Evolutionary conservation across 352 stramenopile genomes (phyloP), one percentile per base, ranked within the genome.

Genomic region (Phytophthora brassicae): DNA sequence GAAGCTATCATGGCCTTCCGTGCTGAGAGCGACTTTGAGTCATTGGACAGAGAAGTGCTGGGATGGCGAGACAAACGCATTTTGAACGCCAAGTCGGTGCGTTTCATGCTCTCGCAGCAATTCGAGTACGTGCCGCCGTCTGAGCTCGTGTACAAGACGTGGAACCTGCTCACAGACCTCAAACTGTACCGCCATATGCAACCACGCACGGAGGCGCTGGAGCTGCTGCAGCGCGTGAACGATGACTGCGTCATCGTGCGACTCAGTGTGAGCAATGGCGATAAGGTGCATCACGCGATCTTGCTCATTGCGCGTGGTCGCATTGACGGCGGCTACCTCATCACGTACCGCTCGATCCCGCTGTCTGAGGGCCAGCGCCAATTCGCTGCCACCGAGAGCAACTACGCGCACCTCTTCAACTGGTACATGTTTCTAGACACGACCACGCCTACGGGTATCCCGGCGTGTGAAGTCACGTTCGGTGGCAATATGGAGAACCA

Each of bases 391-490:
- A 60, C 39, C 13, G 81, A 90, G 52, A 80, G 70, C 42, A 73
- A 78, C 58, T 80, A 83, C 59, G 74, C 86, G 41, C 72, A 73
- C 45, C 75, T 89, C 35, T 84, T 86, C 59, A 87, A 86, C 62
- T 90, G 81, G 81, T 90, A 88, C 66, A 88, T 85, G 66, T 89
- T 90, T 53, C 66, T 88, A 43, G 79, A 90, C 33, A 56, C 63
- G 45, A 19, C 43, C 33, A 68, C 49, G 1, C 35, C 57, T 0
- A 8, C 33, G 13, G 73, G 68, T 5, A 63, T 56, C 13, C 53
- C 64, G 3, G 72, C 64, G 29, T 90, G 79, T 33, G 75, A 90
- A 31, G 81, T 90, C 14, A 87, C 81, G 5, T 87, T 90, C 26
- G 81, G 81, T 16, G 81, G 81, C 43, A 74, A 56, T 16, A 75